Evolutionary conservation across 495 filamentous ascomycete species (phyloP).

Genomic region (Aspergillus diversus): DNA sequence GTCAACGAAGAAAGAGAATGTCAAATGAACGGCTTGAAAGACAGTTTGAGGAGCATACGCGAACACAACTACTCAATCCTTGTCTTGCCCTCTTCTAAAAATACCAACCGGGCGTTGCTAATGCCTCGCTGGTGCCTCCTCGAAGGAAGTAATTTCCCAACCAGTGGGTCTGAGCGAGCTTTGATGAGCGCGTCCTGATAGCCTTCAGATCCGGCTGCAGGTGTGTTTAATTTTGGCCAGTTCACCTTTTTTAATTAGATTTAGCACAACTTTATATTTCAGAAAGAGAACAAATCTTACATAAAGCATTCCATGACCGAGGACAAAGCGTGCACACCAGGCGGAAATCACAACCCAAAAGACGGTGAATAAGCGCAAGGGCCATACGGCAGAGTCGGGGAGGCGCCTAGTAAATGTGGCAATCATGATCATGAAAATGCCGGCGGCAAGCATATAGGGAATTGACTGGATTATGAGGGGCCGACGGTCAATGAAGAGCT

Average conservation of each 20-base stretch:
- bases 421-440: slow-evolving; percentile 85
- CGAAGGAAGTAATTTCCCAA: slow-evolving; percentile 68
- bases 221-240: slow-evolving; percentile 94
- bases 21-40: slow-evolving; percentile 4
- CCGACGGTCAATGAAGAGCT: slow-evolving; percentile 82
- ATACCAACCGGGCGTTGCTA: slow-evolving; percentile 76
- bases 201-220: slow-evolving; percentile 80
- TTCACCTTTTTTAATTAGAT: slow-evolving; percentile 68
- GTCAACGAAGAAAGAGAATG: slow-evolving; percentile 3
- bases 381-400: slow-evolving; percentile 72
- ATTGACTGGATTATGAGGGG: slow-evolving; percentile 86
- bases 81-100: slow-evolving; percentile 95
- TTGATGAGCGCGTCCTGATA: slow-evolving; percentile 83
- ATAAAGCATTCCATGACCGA: slow-evolving; percentile 84
- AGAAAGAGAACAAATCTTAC: slow-evolving; percentile 54
- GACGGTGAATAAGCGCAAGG: slow-evolving; percentile 74
- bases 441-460: slow-evolving; percentile 86
- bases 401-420: slow-evolving; percentile 68
- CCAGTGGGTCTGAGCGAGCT: slow-evolving; percentile 72
- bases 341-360: slow-evolving; percentile 70
- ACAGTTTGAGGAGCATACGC: neutral
- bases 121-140: slow-evolving; percentile 72
- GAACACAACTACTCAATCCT: slow-evolving; percentile 70
- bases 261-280: slow-evolving; percentile 8
- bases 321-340: slow-evolving; percentile 75